Evolutionary conservation across 768 basidiomycete genomes (phyloP), one percentile per base, ranked within the genome.

Genomic region (Coprinellus aureogranulatus): DNA sequence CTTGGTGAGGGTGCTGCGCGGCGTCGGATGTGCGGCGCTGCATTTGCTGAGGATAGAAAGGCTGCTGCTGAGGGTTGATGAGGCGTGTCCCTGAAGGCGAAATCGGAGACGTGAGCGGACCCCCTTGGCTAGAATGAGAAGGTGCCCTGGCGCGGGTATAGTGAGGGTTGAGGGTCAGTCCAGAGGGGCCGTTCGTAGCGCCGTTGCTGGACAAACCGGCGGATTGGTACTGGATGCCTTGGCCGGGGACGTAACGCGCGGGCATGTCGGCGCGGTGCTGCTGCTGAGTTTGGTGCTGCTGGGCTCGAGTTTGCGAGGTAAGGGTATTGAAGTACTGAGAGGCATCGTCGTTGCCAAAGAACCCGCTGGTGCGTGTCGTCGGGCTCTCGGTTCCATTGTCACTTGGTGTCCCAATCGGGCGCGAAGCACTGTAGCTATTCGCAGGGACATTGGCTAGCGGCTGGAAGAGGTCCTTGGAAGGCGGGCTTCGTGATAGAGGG

Each of bases 171-270:
- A 66, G 57, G 26, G 50, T 56, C 49, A 37, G 53, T 37, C 14
- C 54, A 53, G 41, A 48, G 41, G 37, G 61, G 59, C 44, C 63
- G 45, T 59, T 59, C 58, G 60, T 64, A 44, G 34, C 61, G 59
- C 27, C 61, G 63, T 49, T 67, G 61, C 50, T 64, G 10, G 48
- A 44, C 42, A 57, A 26, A 50, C 42, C 39, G 53, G 31, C 45
- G 52, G 59, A 3, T 30, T 12, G 58, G 59, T 85, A 85, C 53
- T 86, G 84, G 54, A 87, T 85, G 12, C 84, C 83, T 51, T 86
- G 83, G 0, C 85, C 84, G 1, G 86, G 84, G 57, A 84, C 82
- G 69, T 83, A 88, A 31, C 86, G 80, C 8, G 84, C 83, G 0
- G 79, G 81, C 57, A 84, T 69, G 11, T 78, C 72, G 14, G 70